Conservation (phyloP, 345 rosid genomes). For the Eucalyptus camaldulensis region DNA sequence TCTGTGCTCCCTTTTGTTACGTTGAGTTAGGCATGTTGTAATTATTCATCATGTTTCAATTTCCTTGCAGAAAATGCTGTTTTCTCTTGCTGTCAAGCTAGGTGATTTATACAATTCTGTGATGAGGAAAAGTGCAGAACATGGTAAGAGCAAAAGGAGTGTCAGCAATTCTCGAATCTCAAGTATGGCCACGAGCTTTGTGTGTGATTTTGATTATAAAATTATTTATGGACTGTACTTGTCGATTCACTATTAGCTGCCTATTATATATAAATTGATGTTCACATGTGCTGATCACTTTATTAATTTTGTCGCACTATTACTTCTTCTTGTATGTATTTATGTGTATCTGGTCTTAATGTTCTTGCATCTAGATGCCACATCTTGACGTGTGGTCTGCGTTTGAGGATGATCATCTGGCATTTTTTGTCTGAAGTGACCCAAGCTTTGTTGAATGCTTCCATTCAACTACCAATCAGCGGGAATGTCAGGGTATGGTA, state of each 20-base stretch:
- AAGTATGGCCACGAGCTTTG: constrained; percentile 26
- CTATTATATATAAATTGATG: neutral
- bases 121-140: constrained; percentile 40
- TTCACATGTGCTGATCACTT: neutral
- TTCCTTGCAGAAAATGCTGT: constrained; percentile 41
- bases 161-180: constrained; percentile 41
- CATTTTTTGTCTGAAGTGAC: constrained; percentile 37
- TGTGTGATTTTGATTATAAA: neutral
- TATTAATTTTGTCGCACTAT: neutral
- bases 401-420: constrained; percentile 32
- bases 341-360: neutral
- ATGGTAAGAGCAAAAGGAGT: constrained; percentile 24
- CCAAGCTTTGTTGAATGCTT: constrained; percentile 48
- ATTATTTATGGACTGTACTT: neutral
- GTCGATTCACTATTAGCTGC: neutral
- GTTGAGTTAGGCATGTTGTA: neutral
- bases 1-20: neutral
- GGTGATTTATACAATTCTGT: constrained; percentile 44
- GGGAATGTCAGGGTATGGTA: constrained; percentile 38
- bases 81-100: constrained; percentile 40
- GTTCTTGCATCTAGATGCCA: constrained; percentile 31
- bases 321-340: neutral
- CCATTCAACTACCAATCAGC: constrained; percentile 45
- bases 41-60: neutral
- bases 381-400: constrained; percentile 55